Evolutionary conservation across 345 rosid genomes (phyloP).

Genomic region (Bruguiera gymnorhiza): DNA sequence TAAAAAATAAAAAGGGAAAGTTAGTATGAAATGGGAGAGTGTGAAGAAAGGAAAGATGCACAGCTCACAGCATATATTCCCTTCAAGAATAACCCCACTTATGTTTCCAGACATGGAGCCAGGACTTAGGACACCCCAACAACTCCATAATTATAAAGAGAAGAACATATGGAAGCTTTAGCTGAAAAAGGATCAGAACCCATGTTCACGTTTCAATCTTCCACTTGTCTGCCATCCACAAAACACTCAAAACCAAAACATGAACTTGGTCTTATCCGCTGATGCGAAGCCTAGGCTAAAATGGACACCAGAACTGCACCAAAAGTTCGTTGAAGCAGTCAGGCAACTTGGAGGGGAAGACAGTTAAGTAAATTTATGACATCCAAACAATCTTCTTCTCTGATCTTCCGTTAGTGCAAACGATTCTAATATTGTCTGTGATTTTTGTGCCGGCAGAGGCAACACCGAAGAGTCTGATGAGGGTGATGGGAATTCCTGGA

Average conservation of each 20-base stretch:
- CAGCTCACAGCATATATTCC: conserved; percentile 80
- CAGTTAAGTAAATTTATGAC: conserved; percentile 35
- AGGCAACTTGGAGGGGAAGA: conserved; percentile 84
- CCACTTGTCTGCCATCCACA: conserved; percentile 17
- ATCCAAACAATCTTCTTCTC: background rate
- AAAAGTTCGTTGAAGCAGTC: conserved; percentile 71
- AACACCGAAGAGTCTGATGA: conserved; percentile 90
- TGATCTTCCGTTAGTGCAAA: background rate
- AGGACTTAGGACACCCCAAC: conserved; percentile 47
- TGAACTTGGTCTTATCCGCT: conserved; percentile 72
- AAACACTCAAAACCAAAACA: conserved; percentile 42
- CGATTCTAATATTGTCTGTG: conserved; percentile 12
- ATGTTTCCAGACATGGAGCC: conserved; percentile 79
- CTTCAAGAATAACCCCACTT: conserved; percentile 64
- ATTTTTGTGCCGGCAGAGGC: conserved; percentile 57
- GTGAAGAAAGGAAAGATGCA: conserved; percentile 45
- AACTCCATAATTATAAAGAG: conserved; percentile 39
- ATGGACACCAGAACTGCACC: conserved; percentile 95
- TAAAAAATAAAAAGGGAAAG: conserved; percentile 11
- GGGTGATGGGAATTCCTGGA: conserved; percentile 74
- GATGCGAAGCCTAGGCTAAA: conserved; percentile 96
- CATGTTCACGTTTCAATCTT: conserved; percentile 19
- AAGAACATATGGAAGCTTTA: conserved; percentile 21
- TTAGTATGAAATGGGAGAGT: conserved; percentile 29
- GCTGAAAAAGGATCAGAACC: conserved; percentile 21